Conservation (phyloP, 75 land plant genomes). For the Isoetes taiwanensis region DNA sequence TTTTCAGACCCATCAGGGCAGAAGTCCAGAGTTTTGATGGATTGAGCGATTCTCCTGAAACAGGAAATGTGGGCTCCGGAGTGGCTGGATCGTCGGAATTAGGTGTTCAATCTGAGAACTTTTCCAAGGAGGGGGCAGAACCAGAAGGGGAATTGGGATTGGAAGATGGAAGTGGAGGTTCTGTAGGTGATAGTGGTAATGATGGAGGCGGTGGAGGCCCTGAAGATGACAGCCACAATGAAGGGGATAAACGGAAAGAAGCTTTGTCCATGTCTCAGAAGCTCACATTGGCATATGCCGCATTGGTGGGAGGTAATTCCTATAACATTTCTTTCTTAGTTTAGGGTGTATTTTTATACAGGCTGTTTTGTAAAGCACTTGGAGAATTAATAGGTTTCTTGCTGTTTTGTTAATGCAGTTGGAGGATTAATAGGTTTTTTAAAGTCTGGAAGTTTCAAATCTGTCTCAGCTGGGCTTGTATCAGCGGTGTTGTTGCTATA, state of each 20-base stretch:
- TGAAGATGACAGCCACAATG: conserved; percentile 11
- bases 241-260: conserved; percentile 14
- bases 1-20: too few species aligned
- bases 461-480: conserved; percentile 51
- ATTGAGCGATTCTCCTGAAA: too few species aligned
- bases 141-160: conserved; percentile 8
- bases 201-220: conserved; percentile 16
- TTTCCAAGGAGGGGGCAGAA: conserved; percentile 12
- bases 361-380: neutral
- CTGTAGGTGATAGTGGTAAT: conserved; percentile 15
- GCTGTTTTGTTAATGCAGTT: conserved; percentile 22
- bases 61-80: too few species aligned
- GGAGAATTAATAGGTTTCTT: neutral
- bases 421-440: conserved; percentile 74
- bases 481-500: conserved; percentile 48
- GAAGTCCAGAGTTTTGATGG: too few species aligned
- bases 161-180: conserved; percentile 20
- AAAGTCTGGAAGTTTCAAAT: conserved; percentile 63
- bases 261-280: conserved; percentile 79
- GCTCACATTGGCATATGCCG: conserved; percentile 72
- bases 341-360: neutral
- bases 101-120: too few species aligned
- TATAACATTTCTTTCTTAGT: neutral
- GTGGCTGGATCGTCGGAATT: too few species aligned
- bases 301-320: conserved; percentile 52